These are phyloP conservation scores for Emmonsiellopsis sp. DNA, from an alignment of 2,329 filamentous ascomycete species.

Conservation along the genomic window DNA sequence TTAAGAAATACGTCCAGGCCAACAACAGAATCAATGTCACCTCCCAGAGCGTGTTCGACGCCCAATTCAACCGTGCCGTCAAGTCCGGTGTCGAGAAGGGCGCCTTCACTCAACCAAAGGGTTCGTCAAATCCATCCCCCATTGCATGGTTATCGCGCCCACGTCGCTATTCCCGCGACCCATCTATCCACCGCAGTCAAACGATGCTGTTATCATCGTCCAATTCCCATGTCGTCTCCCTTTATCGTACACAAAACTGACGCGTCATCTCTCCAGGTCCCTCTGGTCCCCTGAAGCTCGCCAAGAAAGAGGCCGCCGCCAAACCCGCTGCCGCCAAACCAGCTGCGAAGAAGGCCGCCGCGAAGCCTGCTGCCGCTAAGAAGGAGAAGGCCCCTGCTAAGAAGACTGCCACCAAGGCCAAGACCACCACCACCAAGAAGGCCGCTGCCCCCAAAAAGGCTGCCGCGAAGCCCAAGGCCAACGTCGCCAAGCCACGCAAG, in stretches of 20 bases:
- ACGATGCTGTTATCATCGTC: neutral
- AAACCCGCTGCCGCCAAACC: slow-evolving; percentile 32
- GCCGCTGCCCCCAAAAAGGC: slow-evolving; percentile 41
- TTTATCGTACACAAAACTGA: slow-evolving; percentile 16
- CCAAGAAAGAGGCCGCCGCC: slow-evolving; percentile 57
- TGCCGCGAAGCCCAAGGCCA: slow-evolving; percentile 44
- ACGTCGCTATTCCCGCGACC: neutral
- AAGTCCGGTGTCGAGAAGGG: slow-evolving; percentile 76
- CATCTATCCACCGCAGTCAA: neutral
- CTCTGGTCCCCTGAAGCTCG: slow-evolving; percentile 86
- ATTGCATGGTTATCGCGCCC: neutral
- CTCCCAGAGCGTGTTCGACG: slow-evolving; percentile 52
- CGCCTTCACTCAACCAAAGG: slow-evolving; percentile 83
- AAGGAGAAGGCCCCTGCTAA: slow-evolving; percentile 18
- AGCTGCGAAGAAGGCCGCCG: slow-evolving; percentile 16
- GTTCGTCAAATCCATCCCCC: slow-evolving; percentile 42
- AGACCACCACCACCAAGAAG: slow-evolving; percentile 40
- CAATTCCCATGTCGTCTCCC: slow-evolving; percentile 4
- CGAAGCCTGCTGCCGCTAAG: slow-evolving; percentile 25
- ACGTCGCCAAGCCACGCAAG: slow-evolving; percentile 47
- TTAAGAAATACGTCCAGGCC: slow-evolving; percentile 66
- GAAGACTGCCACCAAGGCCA: slow-evolving; percentile 22
- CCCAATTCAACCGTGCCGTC: slow-evolving; percentile 79
- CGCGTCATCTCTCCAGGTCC: slow-evolving; percentile 47
- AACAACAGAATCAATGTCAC: slow-evolving; percentile 55